A percentile compares a stretch with the other conserved stretches of the same genome.
These are phyloP conservation scores for Carpinus fangiana DNA, from an alignment of 306 rosid genomes.

Conservation along the genomic window DNA sequence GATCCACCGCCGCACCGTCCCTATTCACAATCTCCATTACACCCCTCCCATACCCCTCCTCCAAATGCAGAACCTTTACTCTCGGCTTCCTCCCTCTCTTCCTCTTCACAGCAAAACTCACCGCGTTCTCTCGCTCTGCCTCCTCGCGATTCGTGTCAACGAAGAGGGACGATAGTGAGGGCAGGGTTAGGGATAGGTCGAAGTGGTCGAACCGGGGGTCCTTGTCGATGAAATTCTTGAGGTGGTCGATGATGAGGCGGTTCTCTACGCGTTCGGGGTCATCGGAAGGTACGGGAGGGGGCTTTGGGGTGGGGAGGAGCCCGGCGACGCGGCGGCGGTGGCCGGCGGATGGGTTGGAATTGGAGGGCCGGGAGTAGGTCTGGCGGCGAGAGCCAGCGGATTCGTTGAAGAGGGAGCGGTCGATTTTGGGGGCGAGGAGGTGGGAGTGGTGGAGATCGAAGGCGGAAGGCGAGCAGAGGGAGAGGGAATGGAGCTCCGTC, in stretches of 20 bases:
- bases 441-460: conserved; percentile 32
- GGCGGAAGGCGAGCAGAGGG: conserved; percentile 59
- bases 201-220: conserved; percentile 70
- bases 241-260: conserved; percentile 56
- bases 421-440: conserved; percentile 58
- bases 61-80: conserved; percentile 39
- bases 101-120: conserved; percentile 36
- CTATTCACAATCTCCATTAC: conserved; percentile 40
- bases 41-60: conserved; percentile 37
- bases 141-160: neutral
- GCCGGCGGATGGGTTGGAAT: conserved; percentile 28
- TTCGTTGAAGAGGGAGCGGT: conserved; percentile 69
- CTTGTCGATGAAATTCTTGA: conserved; percentile 53
- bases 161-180: neutral
- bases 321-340: conserved; percentile 67
- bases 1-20: conserved; percentile 51
- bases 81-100: conserved; percentile 87
- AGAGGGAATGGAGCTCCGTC: conserved; percentile 65
- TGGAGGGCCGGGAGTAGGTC: conserved; percentile 61
- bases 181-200: conserved; percentile 28
- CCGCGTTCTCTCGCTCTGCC: conserved; percentile 5
- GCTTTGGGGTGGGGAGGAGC: conserved; percentile 46
- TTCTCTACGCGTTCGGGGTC: conserved; percentile 52
- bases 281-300: conserved; percentile 37
- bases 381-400: conserved; percentile 84